Evolutionary conservation across 768 basidiomycete genomes (phyloP).

Genomic region (Dictyophora rubrovolvata): DNA sequence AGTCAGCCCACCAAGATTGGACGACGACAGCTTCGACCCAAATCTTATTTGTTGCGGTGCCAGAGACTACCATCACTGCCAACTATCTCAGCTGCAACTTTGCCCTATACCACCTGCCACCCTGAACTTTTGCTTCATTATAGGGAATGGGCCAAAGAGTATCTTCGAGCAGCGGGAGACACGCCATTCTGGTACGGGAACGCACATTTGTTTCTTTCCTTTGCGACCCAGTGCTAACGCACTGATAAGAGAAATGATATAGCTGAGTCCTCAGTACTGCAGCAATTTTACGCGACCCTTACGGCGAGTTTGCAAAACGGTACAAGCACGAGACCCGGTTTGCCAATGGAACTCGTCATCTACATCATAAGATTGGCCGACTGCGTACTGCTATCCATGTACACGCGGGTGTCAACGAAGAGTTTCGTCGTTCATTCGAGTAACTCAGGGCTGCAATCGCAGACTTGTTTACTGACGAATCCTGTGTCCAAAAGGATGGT

Average conservation of each 20-base stretch:
- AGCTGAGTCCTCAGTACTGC: background rate
- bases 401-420: background rate
- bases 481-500: background rate
- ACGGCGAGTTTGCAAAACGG: background rate
- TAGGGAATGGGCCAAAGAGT: background rate
- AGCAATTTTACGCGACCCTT: background rate
- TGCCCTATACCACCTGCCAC: too few species aligned
- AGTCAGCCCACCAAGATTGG: too few species aligned
- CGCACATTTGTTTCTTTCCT: background rate
- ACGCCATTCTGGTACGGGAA: background rate
- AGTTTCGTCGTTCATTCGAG: background rate
- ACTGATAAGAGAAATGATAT: background rate
- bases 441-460: background rate
- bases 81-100: too few species aligned
- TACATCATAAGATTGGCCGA: slow-evolving; percentile 6
- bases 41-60: too few species aligned
- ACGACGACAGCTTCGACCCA: too few species aligned
- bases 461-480: background rate
- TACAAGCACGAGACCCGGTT: background rate
- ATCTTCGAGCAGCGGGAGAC: background rate
- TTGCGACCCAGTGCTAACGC: background rate
- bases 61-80: too few species aligned
- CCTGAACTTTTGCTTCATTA: too few species aligned
- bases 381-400: background rate
- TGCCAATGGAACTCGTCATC: slow-evolving; percentile 10